Evolutionary conservation across 352 stramenopile genomes (phyloP), one percentile per base, ranked within the genome.

Genomic region (Elongisporangium anandrum): DNA sequence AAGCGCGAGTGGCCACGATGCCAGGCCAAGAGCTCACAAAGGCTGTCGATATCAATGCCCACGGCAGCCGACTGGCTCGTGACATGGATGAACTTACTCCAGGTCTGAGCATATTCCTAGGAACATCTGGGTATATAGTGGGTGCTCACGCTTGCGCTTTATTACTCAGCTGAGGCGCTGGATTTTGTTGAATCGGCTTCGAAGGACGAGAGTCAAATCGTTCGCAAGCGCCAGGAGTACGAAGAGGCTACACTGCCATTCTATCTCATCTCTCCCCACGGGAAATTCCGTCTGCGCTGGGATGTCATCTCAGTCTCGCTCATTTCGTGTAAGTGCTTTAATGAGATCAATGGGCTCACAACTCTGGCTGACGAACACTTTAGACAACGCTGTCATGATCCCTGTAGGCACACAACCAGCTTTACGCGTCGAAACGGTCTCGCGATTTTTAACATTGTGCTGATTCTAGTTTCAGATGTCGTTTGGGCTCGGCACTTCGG

Each of bases 171-270:
- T 4, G 81, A 94, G 72, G 81, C 85, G 0, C 65, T 91, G 34
- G 72, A 88, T 56, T 90, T 94, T 71, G 85, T 91, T 20, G 80
- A 92, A 64, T 75, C 75, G 1, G 81, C 79, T 13, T 87, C 79
- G 13, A 83, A 82, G 57, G 83, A 95, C 17, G 86, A 87, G 45
- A 84, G 88, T 53, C 88, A 95, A 53, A 93, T 97, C 53, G 96
- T 95, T 61, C 87, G 94, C 59, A 87, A 87, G 54, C 81, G 88
- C 48, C 74, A 91, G 50, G 81, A 87, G 20, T 86, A 95, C 56
- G 83, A 96, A 50, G 86, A 95, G 34, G 85, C 79, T 13, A 91
- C 60, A 38, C 81, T 98, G 13, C 85, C 81, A 1, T 81, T 70
- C 63, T 92, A 80, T 52, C 65, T 94, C 55, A 85, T 92, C 45